Evolutionary conservation across 495 filamentous ascomycete genomes (phyloP).

Genomic region (Penicillium paxilli): DNA sequence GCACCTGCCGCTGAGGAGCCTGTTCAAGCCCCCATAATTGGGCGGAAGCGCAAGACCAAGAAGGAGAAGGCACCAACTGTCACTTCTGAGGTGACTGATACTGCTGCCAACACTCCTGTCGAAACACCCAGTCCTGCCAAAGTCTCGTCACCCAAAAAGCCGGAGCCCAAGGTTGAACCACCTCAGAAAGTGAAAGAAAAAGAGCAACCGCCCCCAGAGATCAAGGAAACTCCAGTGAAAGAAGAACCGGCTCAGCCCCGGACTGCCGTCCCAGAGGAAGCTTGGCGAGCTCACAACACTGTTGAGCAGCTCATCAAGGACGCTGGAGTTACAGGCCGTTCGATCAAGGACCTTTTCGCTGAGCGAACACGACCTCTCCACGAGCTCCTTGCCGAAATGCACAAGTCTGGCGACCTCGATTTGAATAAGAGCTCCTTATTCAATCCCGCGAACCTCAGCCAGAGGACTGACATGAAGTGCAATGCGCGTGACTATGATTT

Average conservation of each 20-base stretch:
- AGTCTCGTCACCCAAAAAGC: conserved; percentile 28
- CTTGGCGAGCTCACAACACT: conserved; percentile 46
- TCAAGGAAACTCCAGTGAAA: conserved; percentile 29
- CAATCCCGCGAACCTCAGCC: conserved; percentile 51
- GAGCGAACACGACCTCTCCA: conserved; percentile 44
- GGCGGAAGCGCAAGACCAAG: conserved; percentile 89
- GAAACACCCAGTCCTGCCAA: conserved; percentile 37
- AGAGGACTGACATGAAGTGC: conserved; percentile 53
- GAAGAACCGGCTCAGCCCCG: conserved; percentile 24
- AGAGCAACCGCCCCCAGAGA: conserved; percentile 36
- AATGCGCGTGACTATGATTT: conserved; percentile 44
- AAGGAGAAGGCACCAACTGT: conserved; percentile 67
- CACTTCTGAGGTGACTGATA: conserved; percentile 40
- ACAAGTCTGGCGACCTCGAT: conserved; percentile 47
- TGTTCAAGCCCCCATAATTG: conserved; percentile 78
- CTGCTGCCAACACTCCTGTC: conserved; percentile 31
- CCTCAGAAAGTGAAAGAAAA: conserved; percentile 38
- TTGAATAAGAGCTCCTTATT: conserved; percentile 54
- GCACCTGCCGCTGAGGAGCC: conserved; percentile 54
- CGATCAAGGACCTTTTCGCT: conserved; percentile 40
- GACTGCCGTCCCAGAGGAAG: conserved; percentile 28
- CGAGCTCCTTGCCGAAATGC: conserved; percentile 49
- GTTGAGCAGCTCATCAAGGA: conserved; percentile 42
- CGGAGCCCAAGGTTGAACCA: conserved; percentile 26
- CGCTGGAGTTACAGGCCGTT: conserved; percentile 32